Evolutionary conservation across 768 basidiomycete genomes (phyloP).

Genomic region (Kwoniella bestiolae): DNA sequence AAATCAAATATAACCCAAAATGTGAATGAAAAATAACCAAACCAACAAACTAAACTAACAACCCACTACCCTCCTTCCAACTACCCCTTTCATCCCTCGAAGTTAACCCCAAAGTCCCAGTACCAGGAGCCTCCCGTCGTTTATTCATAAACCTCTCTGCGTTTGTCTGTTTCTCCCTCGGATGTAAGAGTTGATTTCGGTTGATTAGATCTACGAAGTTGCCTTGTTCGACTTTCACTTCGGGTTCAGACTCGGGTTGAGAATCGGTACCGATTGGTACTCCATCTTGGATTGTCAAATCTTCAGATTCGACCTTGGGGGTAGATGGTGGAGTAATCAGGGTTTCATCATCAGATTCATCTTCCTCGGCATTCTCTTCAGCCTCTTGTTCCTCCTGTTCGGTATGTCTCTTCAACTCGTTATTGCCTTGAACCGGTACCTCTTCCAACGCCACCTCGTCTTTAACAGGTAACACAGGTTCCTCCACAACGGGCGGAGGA

Average conservation of each 20-base stretch:
- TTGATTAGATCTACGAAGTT: background rate
- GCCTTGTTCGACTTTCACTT: background rate
- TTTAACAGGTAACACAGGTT: background rate
- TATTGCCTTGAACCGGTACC: too few relatives aligned
- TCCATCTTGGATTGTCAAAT: too few relatives aligned
- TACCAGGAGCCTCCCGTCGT: background rate
- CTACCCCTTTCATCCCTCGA: constrained; percentile 5
- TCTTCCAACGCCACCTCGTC: background rate
- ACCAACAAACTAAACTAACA: background rate
- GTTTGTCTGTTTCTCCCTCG: background rate
- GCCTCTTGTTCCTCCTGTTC: background rate
- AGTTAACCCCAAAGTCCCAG: constrained; percentile 2
- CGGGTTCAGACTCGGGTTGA: background rate
- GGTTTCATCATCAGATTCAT: background rate
- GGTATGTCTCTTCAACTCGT: background rate
- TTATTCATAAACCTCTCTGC: background rate
- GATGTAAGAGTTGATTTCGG: background rate
- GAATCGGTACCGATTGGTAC: too few relatives aligned
- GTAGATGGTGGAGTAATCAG: background rate
- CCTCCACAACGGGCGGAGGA: background rate
- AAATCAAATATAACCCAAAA: background rate
- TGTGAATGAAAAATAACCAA: background rate
- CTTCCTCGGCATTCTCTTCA: background rate
- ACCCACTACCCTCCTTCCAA: background rate
- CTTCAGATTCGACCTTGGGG: background rate